Percentiles rank a stretch among this genome's conserved stretches.
phyloP scores from a whole-genome alignment of 352 stramenopile genomes.

The Phytophthora boehmeriae region DNA sequence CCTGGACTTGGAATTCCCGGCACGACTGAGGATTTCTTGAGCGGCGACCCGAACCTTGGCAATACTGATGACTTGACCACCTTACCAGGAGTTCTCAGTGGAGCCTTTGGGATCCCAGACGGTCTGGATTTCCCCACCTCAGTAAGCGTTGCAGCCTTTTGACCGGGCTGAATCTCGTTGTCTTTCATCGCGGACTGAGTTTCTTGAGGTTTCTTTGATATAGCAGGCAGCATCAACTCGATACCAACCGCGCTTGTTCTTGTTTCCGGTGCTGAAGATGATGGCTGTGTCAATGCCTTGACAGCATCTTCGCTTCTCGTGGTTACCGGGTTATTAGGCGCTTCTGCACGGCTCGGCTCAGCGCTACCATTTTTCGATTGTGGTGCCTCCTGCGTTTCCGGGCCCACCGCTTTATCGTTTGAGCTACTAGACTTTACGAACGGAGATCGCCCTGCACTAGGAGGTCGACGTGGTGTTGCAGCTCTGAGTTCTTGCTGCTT shows the following conservation, averaged over 20 bases:
- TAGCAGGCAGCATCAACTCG: slow-evolving; percentile 26
- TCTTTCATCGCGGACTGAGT: slow-evolving; percentile 10
- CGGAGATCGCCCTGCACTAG: slow-evolving; percentile 19
- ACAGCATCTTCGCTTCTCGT: background rate
- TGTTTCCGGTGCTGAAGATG: background rate
- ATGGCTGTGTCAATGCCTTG: slow-evolving; percentile 1
- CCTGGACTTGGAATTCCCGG: slow-evolving; percentile 34
- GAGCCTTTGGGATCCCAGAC: slow-evolving; percentile 34
- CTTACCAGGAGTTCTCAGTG: slow-evolving; percentile 48
- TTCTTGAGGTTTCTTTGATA: slow-evolving; percentile 1
- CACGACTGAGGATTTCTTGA: slow-evolving; percentile 30
- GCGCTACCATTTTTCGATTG: slow-evolving; percentile 17
- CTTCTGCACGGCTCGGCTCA: background rate
- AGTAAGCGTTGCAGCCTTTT: slow-evolving; percentile 5
- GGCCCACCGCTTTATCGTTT: slow-evolving; percentile 17
- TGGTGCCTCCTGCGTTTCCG: slow-evolving; percentile 34
- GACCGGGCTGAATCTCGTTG: slow-evolving; percentile 13
- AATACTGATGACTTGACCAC: slow-evolving; percentile 42
- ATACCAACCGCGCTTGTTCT: background rate
- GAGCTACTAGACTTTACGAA: slow-evolving; percentile 9
- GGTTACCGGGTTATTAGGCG: slow-evolving; percentile 8
- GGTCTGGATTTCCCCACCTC: slow-evolving; percentile 20
- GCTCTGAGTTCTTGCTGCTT: slow-evolving; percentile 63
- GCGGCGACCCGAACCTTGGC: slow-evolving; percentile 19
- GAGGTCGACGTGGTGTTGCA: slow-evolving; percentile 41